phyloP scores from a whole-genome alignment of 768 basidiomycete genomes.

The Albatrellus ellisii region DNA sequence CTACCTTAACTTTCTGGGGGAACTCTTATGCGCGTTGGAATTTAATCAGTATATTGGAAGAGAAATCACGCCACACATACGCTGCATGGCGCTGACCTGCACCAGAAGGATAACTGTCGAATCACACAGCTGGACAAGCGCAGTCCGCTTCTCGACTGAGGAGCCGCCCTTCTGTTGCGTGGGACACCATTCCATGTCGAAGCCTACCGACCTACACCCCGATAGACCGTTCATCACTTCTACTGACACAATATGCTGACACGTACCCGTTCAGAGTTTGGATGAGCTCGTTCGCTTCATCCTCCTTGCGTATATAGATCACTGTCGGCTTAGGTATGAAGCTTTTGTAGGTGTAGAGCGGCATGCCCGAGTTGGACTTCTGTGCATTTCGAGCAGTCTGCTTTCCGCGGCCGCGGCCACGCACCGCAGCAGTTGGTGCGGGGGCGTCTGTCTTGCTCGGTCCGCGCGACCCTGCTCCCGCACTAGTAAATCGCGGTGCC shows the following conservation, averaged over 20 bases:
- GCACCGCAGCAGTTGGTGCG: not conserved
- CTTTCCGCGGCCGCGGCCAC: not conserved
- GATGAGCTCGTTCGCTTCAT: constrained; percentile 28
- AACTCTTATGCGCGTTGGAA: constrained; percentile 21
- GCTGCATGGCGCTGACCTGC: constrained; percentile 34
- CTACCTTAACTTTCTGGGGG: constrained; percentile 28
- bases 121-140: constrained; percentile 35
- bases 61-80: constrained; percentile 18
- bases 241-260: not conserved
- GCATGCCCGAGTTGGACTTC: constrained; percentile 7
- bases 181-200: constrained; percentile 39
- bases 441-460: not conserved
- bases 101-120: constrained; percentile 29
- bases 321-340: constrained; percentile 21
- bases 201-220: constrained; percentile 30
- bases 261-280: constrained; percentile 25
- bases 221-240: not conserved
- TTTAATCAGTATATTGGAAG: not conserved
- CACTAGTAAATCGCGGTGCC: no score
- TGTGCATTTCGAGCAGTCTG: not conserved
- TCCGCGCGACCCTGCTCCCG: no score
- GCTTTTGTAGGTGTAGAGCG: constrained; percentile 27
- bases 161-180: constrained; percentile 17
- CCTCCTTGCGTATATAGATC: constrained; percentile 28
- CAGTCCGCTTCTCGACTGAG: constrained; percentile 22